Evolutionary conservation across 1,284 basidiomycete species (phyloP).

Genomic region (Ganoderma meredithae): DNA sequence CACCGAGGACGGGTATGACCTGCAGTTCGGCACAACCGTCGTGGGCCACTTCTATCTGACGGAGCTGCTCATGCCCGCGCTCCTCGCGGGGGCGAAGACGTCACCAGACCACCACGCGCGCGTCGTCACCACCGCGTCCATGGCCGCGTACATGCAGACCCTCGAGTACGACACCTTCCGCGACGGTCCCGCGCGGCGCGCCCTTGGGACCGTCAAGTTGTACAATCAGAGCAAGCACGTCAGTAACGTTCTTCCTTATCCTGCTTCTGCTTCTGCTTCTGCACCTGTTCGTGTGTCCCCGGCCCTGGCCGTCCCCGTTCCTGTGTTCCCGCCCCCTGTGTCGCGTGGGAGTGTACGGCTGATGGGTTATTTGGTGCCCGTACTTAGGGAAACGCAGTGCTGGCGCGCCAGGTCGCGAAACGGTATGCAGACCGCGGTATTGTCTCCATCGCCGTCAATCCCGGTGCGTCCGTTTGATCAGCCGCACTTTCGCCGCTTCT

Average conservation of each 20-base stretch:
- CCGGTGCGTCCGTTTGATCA: conserved; percentile 11
- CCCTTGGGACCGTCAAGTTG: conserved; percentile 38
- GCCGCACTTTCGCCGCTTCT: not conserved
- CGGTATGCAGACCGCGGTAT: conserved; percentile 9
- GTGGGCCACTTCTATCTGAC: conserved; percentile 53
- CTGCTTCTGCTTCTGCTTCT: not conserved
- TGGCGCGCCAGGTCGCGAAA: conserved; percentile 16
- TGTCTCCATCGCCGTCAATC: conserved; percentile 23
- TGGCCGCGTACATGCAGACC: conserved; percentile 38
- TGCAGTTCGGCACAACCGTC: conserved; percentile 60
- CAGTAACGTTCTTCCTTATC: conserved; percentile 9
- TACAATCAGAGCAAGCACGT: conserved; percentile 56
- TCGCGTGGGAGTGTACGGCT: not conserved
- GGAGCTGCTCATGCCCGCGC: conserved; percentile 45
- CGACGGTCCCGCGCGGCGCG: conserved; percentile 39
- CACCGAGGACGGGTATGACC: conserved; percentile 56
- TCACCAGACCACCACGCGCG: conserved; percentile 47
- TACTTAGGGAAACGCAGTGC: conserved; percentile 8
- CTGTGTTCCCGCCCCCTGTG: not conserved
- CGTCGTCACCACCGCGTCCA: conserved; percentile 51
- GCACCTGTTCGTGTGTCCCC: too few relatives aligned
- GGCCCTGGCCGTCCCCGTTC: too few relatives aligned
- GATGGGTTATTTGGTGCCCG: not conserved
- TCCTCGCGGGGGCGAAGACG: conserved; percentile 17
- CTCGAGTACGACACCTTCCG: conserved; percentile 42